A percentile compares a stretch with the other conserved stretches of the same genome.
phyloP scores from a whole-genome alignment of 768 basidiomycete species.

The Leccinum pellstonianum region DNA sequence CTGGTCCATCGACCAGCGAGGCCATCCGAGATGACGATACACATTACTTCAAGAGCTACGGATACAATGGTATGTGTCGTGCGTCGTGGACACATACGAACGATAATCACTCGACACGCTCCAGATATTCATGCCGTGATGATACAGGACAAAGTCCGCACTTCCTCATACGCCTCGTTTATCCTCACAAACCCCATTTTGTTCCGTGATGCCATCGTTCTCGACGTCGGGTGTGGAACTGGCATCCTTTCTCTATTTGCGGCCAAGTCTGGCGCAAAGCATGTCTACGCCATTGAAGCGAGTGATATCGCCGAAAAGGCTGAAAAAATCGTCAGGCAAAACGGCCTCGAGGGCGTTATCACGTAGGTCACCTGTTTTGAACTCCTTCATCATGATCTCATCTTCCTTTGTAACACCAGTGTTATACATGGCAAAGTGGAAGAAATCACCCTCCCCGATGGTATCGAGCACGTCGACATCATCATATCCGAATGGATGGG shows the following conservation, averaged over 20 bases:
- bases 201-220: constrained; percentile 82
- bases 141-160: constrained; percentile 94
- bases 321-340: constrained; percentile 71
- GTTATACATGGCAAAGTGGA: constrained; percentile 92
- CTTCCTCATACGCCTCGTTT: constrained; percentile 89
- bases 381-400: constrained; percentile 2
- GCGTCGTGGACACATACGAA: too few relatives aligned
- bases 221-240: constrained; percentile 96
- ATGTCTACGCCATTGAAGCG: constrained; percentile 90
- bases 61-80: constrained; percentile 66
- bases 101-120: not conserved
- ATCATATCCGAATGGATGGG: constrained; percentile 99
- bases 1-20: constrained; percentile 22
- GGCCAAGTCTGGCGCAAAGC: constrained; percentile 84
- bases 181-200: constrained; percentile 79
- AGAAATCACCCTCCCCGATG: constrained; percentile 74
- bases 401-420: constrained; percentile 30
- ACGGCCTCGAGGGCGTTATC: constrained; percentile 70
- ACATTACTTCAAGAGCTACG: constrained; percentile 92
- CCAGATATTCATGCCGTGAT: constrained; percentile 93
- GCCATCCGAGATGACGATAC: constrained; percentile 76
- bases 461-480: constrained; percentile 78
- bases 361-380: constrained; percentile 40
- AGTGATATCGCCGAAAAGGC: constrained; percentile 81
- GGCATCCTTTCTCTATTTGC: constrained; percentile 91